Base-by-base conservation (phyloP, 164 flowering plant species). In the Sedum album region DNA sequence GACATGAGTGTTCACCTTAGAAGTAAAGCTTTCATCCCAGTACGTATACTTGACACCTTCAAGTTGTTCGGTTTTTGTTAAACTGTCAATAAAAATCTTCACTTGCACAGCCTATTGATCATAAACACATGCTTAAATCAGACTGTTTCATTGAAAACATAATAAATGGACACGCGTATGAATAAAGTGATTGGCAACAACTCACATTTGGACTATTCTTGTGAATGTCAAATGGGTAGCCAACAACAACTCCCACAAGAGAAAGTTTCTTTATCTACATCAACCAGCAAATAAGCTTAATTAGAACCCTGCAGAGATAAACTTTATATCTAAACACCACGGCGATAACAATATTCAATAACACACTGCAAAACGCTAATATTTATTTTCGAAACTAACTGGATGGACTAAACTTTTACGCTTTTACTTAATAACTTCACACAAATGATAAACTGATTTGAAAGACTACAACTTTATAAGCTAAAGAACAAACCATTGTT, bases 1-100 rank as follows among this genome's bases (percentile, higher is more conserved):
- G 31, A 31, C 9, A 8, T 31, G 72, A 60, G 2, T 26, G 69
- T 74, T 36, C 36, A 90, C 99, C 96, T 83, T 89, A 44, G 97
- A 85, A 26, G 95, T 83, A 74, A 78, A 86, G 71, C 82, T 68
- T 75, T 94, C 99, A 70, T 91, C 83, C 97, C 96, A 89, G 71
- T 78, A 94, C 6, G 97, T 87, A 66, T 84, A 91, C 53, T 67
- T 80, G 6, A 87, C 21, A 74, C 82, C 89, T 72, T 85, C 84
- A 53, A 91, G 91, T 71, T 81, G 80, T 55, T 84, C 85, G 0
- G 91, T 87, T 61, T 77, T 75, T 62, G 76, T 74, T 11, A 94
- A 90, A 35, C 83, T 91, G 31, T 88, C 88, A 65, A 94, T 71
- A 6, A 90, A 82, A 73, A 79, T 53, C 76, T 84, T 86, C 77